Conservation (phyloP, 345 rosid species). For the Linum usitatissimum region DNA sequence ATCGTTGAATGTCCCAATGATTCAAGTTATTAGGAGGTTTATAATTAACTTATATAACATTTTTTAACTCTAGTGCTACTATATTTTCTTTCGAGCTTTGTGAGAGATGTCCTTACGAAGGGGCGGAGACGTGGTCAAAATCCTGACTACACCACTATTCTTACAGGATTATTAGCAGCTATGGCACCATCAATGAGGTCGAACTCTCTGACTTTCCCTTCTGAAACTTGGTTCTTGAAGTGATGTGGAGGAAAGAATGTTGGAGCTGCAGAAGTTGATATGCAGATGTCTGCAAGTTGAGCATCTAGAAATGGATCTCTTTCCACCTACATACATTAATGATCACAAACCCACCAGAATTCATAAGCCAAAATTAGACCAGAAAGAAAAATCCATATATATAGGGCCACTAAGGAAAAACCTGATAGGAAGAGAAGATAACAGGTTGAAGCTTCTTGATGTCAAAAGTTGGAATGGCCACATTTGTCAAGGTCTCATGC, state of each 20-base stretch:
- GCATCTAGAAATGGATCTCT: constrained; percentile 36
- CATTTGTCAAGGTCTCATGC: constrained; percentile 46
- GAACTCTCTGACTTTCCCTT: constrained; percentile 23
- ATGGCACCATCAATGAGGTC: constrained; percentile 64
- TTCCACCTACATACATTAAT: constrained; percentile 18
- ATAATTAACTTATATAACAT: too few relatives aligned
- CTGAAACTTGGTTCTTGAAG: constrained; percentile 32
- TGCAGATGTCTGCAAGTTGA: constrained; percentile 48
- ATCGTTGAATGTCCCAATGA: too few relatives aligned
- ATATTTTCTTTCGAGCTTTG: too few relatives aligned
- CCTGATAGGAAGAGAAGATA: constrained; percentile 56
- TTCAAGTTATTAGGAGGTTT: too few relatives aligned
- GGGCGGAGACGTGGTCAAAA: too few relatives aligned
- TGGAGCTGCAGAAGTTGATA: constrained; percentile 69
- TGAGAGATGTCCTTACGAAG: too few relatives aligned
- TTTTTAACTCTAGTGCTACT: too few relatives aligned
- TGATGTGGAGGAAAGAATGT: constrained; percentile 49
- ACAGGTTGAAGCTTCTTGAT: constrained; percentile 59
- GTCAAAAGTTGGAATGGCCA: constrained; percentile 64
- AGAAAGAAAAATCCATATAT: too few relatives aligned
- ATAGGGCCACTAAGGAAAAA: constrained; percentile 9
- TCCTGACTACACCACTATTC: too few relatives aligned
- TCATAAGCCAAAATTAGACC: not conserved
- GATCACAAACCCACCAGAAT: too few relatives aligned
- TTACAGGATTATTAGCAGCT: constrained; percentile 64